Percentiles rank a stretch among this genome's conserved stretches.
phyloP scores from a whole-genome alignment of 1,284 basidiomycete genomes.

The Moesziomyces antarcticus region DNA sequence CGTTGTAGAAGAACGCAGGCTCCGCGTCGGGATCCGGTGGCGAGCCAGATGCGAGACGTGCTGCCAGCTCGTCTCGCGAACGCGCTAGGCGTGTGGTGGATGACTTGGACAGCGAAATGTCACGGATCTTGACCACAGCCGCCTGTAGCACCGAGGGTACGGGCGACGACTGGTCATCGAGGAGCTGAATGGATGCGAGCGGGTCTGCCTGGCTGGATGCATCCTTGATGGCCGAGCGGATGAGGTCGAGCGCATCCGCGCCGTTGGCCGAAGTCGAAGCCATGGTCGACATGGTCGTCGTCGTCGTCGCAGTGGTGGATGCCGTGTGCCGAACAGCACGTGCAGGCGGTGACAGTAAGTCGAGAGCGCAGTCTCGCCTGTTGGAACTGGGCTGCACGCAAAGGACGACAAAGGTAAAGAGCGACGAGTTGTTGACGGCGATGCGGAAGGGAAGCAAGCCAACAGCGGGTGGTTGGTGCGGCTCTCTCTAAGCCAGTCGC shows the following conservation, averaged over 20 bases:
- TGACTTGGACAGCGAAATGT: slow-evolving; percentile 18
- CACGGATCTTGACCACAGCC: slow-evolving; percentile 14
- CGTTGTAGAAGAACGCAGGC: slow-evolving; percentile 52
- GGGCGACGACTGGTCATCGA: slow-evolving; percentile 21
- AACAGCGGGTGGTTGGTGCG: no score
- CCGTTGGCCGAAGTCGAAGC: slow-evolving; percentile 14
- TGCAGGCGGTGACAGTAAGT: no score
- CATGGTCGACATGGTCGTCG: slow-evolving; percentile 7
- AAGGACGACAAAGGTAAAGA: no score
- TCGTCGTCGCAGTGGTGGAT: background rate
- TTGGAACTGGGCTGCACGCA: no score
- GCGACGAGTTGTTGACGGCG: no score
- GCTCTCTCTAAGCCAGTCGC: no score
- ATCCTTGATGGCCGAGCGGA: slow-evolving; percentile 27
- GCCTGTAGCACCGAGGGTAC: slow-evolving; percentile 28
- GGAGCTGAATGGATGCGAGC: slow-evolving; percentile 25
- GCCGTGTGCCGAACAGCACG: background rate
- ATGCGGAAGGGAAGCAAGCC: no score
- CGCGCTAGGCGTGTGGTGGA: slow-evolving; percentile 40
- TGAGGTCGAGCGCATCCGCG: slow-evolving; percentile 39
- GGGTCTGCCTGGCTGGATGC: slow-evolving; percentile 11
- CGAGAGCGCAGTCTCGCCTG: no score
- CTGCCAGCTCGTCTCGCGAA: slow-evolving; percentile 36
- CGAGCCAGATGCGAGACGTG: slow-evolving; percentile 18
- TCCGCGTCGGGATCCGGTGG: slow-evolving; percentile 30